Base-by-base conservation (phyloP, 148 eudicot genomes). In the Nyssa sinensis region DNA sequence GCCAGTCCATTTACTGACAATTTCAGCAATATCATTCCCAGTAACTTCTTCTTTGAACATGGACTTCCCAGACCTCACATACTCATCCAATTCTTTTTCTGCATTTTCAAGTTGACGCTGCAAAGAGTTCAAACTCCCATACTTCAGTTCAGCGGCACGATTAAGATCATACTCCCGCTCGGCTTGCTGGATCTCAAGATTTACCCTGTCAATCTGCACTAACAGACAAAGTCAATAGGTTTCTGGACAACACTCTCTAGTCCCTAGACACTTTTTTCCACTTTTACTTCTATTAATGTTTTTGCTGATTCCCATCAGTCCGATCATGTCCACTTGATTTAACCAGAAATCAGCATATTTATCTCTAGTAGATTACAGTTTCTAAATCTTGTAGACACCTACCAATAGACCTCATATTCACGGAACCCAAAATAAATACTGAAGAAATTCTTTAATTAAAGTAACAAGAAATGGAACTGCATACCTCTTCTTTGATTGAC, bases 1-100 rank as follows among this genome's bases (percentile, higher is more conserved):
- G 25, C 99, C 99, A 2, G 99, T 95, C 99, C 99, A 95, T 77
- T 95, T 95, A 74, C 97, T 93, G 34, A 95, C 99, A 67, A 95
- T 92, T 82, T 95, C 99, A 31, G 99, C 93, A 76, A 95, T 95
- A 67, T 95, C 99, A 35, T 29, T 80, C 12, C 89, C 99, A 3
- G 89, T 83, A 4, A 95, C 99, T 86, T 95, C 97, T 80, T 95
- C 99, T 23, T 97, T 85, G 14, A 95, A 84, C 97, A 95, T 92
- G 23, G 99, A 95, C 81, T 95, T 95, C 14, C 99, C 99, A 60
- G 97, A 89, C 72, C 75, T 89, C 85, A 95, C 81, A 75, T 92
- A 92, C 78, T 92, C 97, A 55, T 86, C 89, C 65, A 95, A 67
- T 71, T 92, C 96, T 53, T 86, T 90, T 70, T 95, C 99, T n/a